Evolutionary conservation across 108 stramenopile species (phyloP).

Genomic region (Halocafeteria seosinensis): DNA sequence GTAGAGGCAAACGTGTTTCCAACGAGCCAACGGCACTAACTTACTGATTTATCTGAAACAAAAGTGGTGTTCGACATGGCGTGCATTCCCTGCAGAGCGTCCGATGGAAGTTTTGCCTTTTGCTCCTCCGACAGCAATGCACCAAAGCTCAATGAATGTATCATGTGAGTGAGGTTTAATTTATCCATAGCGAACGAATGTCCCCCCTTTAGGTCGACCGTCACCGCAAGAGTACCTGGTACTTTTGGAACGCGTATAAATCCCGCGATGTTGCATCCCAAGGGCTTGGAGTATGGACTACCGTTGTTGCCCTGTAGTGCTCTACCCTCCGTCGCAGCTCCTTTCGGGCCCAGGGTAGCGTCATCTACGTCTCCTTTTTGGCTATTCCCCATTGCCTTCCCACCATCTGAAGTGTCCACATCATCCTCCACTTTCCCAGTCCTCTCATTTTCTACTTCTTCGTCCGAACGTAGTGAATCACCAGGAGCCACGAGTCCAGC

Average conservation of each 20-base stretch:
- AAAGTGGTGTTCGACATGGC: no score
- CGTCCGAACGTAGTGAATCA: no score
- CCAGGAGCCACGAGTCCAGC: not conserved
- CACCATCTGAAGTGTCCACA: not conserved
- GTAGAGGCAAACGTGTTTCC: no score
- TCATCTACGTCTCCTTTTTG: no score
- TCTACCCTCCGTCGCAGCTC: not conserved
- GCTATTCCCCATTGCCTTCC: not conserved
- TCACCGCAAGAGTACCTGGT: not conserved
- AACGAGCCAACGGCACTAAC: no score
- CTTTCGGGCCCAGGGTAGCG: not conserved
- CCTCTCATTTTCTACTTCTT: no score
- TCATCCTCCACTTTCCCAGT: not conserved
- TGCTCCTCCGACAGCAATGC: slow-evolving; percentile 18
- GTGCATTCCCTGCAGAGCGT: slow-evolving; percentile 30
- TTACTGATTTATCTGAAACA: no score
- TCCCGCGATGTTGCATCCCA: not conserved
- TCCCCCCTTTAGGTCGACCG: not conserved
- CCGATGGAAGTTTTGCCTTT: slow-evolving; percentile 18
- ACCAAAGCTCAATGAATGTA: slow-evolving; percentile 63
- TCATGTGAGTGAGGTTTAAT: slow-evolving; percentile 69
- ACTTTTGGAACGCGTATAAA: not conserved
- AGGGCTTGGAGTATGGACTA: no score
- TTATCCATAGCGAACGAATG: slow-evolving; percentile 63
- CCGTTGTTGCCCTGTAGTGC: not conserved